Percentiles rank a stretch among this genome's conserved stretches.
Evolutionary conservation across 2,329 filamentous ascomycete genomes (phyloP).

Genomic region (Xylaria sp.): DNA sequence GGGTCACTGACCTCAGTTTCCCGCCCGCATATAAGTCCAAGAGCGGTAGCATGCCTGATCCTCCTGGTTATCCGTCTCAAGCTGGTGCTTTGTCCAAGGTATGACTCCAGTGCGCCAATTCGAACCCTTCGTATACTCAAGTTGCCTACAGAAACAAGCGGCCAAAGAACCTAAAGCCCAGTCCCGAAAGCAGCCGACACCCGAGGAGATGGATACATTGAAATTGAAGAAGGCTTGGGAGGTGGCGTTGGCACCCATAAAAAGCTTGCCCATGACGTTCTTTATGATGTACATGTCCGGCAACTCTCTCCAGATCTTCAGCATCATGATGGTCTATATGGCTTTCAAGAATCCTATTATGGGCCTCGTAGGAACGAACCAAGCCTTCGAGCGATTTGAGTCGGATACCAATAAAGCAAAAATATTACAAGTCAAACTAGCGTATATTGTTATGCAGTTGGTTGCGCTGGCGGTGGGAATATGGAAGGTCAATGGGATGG

Average conservation of each 20-base stretch:
- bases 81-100: constrained; percentile 67
- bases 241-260: constrained; percentile 90
- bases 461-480: constrained; percentile 85
- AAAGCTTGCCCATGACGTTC: constrained; percentile 95
- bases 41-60: constrained; percentile 78
- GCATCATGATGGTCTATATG: constrained; percentile 99
- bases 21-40: constrained; percentile 75
- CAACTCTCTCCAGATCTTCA: constrained; percentile 98
- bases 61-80: constrained; percentile 80
- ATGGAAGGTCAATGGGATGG: constrained; percentile 98
- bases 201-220: constrained; percentile 91
- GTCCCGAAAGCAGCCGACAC: constrained; percentile 73
- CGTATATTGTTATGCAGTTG: constrained; percentile 89
- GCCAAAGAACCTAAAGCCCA: constrained; percentile 61
- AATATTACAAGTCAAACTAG: constrained; percentile 84
- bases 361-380: constrained; percentile 83
- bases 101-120: constrained; percentile 40
- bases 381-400: constrained; percentile 91
- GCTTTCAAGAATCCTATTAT: constrained; percentile 96
- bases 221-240: constrained; percentile 99
- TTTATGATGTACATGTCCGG: constrained; percentile 99
- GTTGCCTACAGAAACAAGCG: constrained; percentile 58
- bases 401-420: constrained; percentile 79
- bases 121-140: constrained; percentile 20
- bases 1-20: constrained; percentile 83